These are phyloP conservation scores for Cryphonectria naterciae DNA, from an alignment of 2,329 filamentous ascomycete genomes.

Conservation along the genomic window DNA sequence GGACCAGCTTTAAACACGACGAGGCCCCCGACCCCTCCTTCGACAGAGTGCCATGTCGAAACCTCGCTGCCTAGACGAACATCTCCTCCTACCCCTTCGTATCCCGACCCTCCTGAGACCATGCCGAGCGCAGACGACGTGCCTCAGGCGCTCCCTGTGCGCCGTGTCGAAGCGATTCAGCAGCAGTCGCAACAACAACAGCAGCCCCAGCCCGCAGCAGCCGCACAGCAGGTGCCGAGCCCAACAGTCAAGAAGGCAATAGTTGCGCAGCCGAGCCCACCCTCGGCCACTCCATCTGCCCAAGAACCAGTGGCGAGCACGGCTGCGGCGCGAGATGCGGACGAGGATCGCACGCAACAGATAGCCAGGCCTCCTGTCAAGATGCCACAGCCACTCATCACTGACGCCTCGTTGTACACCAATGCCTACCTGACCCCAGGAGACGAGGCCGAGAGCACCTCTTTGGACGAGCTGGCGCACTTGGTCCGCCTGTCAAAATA, in stretches of 20 bases:
- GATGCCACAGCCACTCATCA: conserved; percentile 59
- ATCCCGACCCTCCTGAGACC: conserved; percentile 37
- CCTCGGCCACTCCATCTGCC: conserved; percentile 36
- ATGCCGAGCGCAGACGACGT: conserved; percentile 39
- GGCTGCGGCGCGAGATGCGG: conserved; percentile 25
- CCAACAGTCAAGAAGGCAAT: conserved; percentile 51
- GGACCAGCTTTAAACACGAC: conserved; percentile 34
- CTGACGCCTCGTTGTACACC: conserved; percentile 68
- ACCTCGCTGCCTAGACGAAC: conserved; percentile 53
- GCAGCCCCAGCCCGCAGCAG: conserved; percentile 36
- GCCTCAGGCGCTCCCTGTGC: conserved; percentile 41
- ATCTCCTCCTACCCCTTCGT: conserved; percentile 59
- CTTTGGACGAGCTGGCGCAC: conserved; percentile 77
- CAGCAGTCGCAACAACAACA: conserved; percentile 34
- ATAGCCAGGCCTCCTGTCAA: conserved; percentile 29
- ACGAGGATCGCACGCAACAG: conserved; percentile 24
- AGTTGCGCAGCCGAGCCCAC: conserved; percentile 49
- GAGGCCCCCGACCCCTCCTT: conserved; percentile 58
- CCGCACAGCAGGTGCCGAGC: conserved; percentile 43
- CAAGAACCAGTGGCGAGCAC: conserved; percentile 31
- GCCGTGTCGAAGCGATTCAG: conserved; percentile 50
- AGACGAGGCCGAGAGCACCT: conserved; percentile 67
- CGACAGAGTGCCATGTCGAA: conserved; percentile 54
- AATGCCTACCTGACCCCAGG: conserved; percentile 64
- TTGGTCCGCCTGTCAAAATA: conserved; percentile 78